Conservation (phyloP, 2,329 filamentous ascomycete species). For the Helicocarpus griseus region DNA sequence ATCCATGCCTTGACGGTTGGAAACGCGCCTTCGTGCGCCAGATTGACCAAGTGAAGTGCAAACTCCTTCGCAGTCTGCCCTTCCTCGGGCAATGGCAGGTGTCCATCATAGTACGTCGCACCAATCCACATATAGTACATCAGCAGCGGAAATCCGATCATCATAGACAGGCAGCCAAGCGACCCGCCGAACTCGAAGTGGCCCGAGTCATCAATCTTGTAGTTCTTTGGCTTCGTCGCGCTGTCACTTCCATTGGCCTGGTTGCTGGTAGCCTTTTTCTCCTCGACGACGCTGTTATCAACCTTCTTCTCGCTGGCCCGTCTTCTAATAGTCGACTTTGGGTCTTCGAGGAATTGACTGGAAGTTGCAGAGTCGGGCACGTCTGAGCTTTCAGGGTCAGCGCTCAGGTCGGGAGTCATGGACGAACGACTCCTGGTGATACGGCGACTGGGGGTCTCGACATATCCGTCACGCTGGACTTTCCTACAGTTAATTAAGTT, state of each 20-base stretch:
- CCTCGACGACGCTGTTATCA: conserved; percentile 12
- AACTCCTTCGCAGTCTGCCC: conserved; percentile 65
- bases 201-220: conserved; percentile 39
- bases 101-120: conserved; percentile 81
- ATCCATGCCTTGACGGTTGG: conserved; percentile 74
- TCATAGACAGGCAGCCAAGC: conserved; percentile 69
- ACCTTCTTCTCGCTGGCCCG: conserved; percentile 16
- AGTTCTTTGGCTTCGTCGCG: conserved; percentile 14
- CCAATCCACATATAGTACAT: conserved; percentile 99
- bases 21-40: conserved; percentile 77
- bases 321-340: conserved; percentile 2
- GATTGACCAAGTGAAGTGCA: conserved; percentile 54
- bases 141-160: conserved; percentile 83
- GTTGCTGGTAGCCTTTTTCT: conserved; percentile 18
- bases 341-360: neutral
- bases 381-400: conserved; percentile 6
- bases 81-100: conserved; percentile 57
- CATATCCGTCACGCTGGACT: conserved; percentile 41
- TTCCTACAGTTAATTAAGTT: conserved; percentile 31
- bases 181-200: conserved; percentile 80
- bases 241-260: conserved; percentile 15
- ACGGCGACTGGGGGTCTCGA: conserved; percentile 42
- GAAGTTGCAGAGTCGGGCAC: neutral
- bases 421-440: conserved; percentile 34
- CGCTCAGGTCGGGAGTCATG: conserved; percentile 22